These are phyloP conservation scores for Vitrella brassicaformis DNA, from an alignment of 73 alveolate genomes.

Conservation along the genomic window DNA sequence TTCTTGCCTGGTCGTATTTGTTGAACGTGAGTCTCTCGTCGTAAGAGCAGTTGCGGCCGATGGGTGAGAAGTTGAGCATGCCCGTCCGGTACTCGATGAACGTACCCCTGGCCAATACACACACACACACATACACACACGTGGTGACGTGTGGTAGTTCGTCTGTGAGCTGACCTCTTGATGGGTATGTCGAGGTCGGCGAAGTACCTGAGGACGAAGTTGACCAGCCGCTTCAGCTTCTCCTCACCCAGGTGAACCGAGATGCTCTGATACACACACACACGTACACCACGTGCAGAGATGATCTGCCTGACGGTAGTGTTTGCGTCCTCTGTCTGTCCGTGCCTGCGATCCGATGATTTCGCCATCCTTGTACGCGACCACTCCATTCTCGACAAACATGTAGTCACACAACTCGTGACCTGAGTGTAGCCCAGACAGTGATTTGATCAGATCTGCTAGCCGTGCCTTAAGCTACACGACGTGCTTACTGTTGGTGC, in stretches of 20 bases:
- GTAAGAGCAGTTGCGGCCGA: slow-evolving; percentile 77
- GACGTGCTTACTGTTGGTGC: no score
- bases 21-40: slow-evolving; percentile 78
- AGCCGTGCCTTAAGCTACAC: no score
- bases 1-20: slow-evolving; percentile 52
- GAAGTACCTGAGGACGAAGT: slow-evolving; percentile 55
- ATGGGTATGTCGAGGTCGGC: slow-evolving; percentile 81
- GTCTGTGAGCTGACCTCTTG: no score
- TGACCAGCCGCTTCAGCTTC: slow-evolving; percentile 54
- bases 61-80: slow-evolving; percentile 74
- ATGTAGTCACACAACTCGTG: slow-evolving; percentile 45
- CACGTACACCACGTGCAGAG: neutral
- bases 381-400: slow-evolving; percentile 75
- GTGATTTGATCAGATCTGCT: slow-evolving; percentile 12
- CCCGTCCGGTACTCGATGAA: slow-evolving; percentile 83
- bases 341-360: neutral
- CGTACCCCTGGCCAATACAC: no score
- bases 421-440: neutral
- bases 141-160: no score
- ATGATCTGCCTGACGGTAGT: no score
- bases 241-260: slow-evolving; percentile 53
- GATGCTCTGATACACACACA: slow-evolving; percentile 6
- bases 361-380: slow-evolving; percentile 36
- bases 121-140: no score
- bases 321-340: no score